phyloP scores from a whole-genome alignment of 345 rosid species.

The Aquilaria sinensis region DNA sequence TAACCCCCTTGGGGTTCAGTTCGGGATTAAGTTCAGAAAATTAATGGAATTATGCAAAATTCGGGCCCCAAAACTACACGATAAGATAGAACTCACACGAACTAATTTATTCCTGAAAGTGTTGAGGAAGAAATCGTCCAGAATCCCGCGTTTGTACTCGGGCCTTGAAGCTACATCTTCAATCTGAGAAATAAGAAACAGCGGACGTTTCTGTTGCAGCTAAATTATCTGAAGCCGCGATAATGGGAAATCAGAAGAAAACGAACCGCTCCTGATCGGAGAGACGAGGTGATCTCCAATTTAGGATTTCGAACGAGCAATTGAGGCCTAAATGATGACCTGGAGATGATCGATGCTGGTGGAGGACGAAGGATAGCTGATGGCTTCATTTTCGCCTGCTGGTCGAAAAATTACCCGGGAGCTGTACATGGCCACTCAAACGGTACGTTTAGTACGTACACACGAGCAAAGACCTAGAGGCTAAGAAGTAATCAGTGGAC shows the following conservation, averaged over 20 bases:
- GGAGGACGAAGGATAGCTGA: slow-evolving; percentile 22
- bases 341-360: slow-evolving; percentile 4
- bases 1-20: slow-evolving; percentile 15
- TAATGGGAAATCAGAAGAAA: background rate
- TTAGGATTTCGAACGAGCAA: slow-evolving; percentile 3
- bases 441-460: no score
- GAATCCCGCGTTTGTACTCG: slow-evolving; percentile 41
- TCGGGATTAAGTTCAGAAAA: background rate
- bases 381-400: slow-evolving; percentile 21
- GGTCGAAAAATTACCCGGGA: no score
- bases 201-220: no score
- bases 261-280: slow-evolving; percentile 24
- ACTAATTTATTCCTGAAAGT: slow-evolving; percentile 66
- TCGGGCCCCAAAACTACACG: background rate
- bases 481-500: no score
- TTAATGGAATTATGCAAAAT: background rate
- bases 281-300: slow-evolving; percentile 20
- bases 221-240: no score
- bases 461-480: no score
- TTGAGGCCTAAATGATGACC: slow-evolving; percentile 7
- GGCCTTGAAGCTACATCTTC: slow-evolving; percentile 20
- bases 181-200: slow-evolving; percentile 18
- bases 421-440: no score
- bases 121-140: slow-evolving; percentile 56
- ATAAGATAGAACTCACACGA: slow-evolving; percentile 33